Evolutionary conservation across 1,284 basidiomycete species (phyloP).

Genomic region (Fomitopsis pinicola): DNA sequence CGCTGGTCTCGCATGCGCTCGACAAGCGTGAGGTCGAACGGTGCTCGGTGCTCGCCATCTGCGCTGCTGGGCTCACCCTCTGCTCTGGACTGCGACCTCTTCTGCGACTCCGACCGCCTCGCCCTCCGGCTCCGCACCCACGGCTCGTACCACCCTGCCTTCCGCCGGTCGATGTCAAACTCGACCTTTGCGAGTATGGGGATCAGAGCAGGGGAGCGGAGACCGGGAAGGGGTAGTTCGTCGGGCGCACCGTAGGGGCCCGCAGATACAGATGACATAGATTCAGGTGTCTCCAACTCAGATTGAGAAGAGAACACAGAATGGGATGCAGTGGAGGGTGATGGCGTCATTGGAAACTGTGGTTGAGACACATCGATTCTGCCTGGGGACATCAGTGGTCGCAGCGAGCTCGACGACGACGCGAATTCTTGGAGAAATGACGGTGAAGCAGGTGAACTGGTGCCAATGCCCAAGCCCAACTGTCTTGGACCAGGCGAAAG

Average conservation of each 20-base stretch:
- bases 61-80: conserved; percentile 12
- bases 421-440: conserved; percentile 37
- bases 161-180: conserved; percentile 76
- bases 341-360: conserved; percentile 41
- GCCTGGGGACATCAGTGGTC: conserved; percentile 43
- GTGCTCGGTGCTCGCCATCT: conserved; percentile 27
- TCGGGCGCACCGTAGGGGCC: conserved; percentile 32
- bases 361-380: conserved; percentile 30
- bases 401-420: conserved; percentile 28
- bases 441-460: conserved; percentile 38
- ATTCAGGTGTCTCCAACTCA: conserved; percentile 56
- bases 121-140: conserved; percentile 66
- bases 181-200: conserved; percentile 85
- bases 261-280: conserved; percentile 38
- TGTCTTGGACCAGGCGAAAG: conserved; percentile 37
- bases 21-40: conserved; percentile 47
- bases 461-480: conserved; percentile 37
- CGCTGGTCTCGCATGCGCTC: conserved; percentile 40
- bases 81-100: conserved; percentile 18
- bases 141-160: conserved; percentile 76
- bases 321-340: conserved; percentile 47
- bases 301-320: conserved; percentile 43
- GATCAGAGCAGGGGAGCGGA: conserved; percentile 58
- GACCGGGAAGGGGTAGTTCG: conserved; percentile 59
- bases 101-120: conserved; percentile 45